Evolutionary conservation across 164 flowering plant species (phyloP), one percentile per base, ranked within the genome.

Genomic region (Stephania cephalantha): DNA sequence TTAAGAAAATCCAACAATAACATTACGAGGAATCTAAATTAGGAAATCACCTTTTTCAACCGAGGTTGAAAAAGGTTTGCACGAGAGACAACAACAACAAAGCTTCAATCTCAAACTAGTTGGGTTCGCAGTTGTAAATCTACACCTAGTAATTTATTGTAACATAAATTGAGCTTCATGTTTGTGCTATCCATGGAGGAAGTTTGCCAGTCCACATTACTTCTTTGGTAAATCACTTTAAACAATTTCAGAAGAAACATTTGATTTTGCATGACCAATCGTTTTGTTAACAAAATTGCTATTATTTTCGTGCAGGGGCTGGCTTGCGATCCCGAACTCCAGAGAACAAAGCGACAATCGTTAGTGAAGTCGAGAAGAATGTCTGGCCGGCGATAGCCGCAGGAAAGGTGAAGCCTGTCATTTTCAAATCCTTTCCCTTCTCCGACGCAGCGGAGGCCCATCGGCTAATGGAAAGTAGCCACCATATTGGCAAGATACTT

Each of bases 331-430:
- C 63, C 29, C 85, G 97, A 85, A 89, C 77, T 71, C 48, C 52
- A 55, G 97, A 93, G 75, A 90, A 88, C 85, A 93, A 95, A 83
- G 91, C 91, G 20, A 58, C 1, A 53, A 90, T 92, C 75, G 94
- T 91, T 5, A 84, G 73, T 15, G 97, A 95, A 75, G 97, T 95
- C 69, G 97, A 91, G 88, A 87, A 93, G 86, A 83, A 89, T 79
- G 95, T 91, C 46, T 95, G 98, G 97, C 97, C 97, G 9, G 97
- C 93, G 69, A 87, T 95, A 9, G 85, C 75, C 8, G 86, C 80
- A 1, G 93, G 94, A 4, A 86, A 88, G 84, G 89, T 95, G 79
- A 95, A 91, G 82, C 93, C 97, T 10, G 82, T 92, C 15, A 80
- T 95, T 7, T 83, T 86, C 84, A 88, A 88, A 77, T 73, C 73